These are phyloP conservation scores for Xylariaceae sp. DNA, from an alignment of 2,329 filamentous ascomycete genomes.

Conservation along the genomic window DNA sequence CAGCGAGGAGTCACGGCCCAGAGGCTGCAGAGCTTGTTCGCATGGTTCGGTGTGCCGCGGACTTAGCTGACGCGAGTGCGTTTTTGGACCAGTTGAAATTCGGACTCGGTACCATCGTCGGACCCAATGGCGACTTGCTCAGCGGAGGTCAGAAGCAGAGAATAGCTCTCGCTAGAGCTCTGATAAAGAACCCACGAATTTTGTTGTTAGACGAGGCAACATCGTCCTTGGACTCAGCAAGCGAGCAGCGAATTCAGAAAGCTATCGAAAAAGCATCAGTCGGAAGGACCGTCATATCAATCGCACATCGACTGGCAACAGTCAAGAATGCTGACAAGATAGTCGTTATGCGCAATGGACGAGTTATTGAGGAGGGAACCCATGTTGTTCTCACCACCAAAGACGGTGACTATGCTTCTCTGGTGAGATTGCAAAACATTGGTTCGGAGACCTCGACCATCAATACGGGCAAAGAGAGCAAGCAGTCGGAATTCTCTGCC, in stretches of 20 bases:
- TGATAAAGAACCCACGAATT: constrained; percentile 44
- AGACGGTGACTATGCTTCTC: constrained; percentile 29
- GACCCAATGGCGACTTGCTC: constrained; percentile 41
- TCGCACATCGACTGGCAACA: constrained; percentile 59
- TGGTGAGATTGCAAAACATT: constrained; percentile 31
- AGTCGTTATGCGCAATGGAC: constrained; percentile 58
- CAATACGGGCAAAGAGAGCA: constrained; percentile 26
- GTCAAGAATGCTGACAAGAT: constrained; percentile 62
- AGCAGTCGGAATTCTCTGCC: constrained; percentile 24
- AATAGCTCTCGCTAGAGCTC: constrained; percentile 43
- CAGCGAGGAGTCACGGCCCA: constrained; percentile 40
- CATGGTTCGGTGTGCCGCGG: constrained; percentile 46
- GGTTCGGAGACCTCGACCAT: constrained; percentile 33
- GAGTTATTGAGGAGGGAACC: constrained; percentile 57
- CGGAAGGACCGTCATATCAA: constrained; percentile 60
- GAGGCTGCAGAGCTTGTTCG: constrained; percentile 48
- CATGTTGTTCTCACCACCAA: constrained; percentile 53
- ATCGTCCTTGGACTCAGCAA: constrained; percentile 46
- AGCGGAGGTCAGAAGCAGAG: constrained; percentile 48
- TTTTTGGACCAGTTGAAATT: constrained; percentile 47
- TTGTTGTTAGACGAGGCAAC: constrained; percentile 50
- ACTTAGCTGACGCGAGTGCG: constrained; percentile 52
- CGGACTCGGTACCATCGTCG: constrained; percentile 41
- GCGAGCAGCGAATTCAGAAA: constrained; percentile 42
- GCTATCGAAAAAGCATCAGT: constrained; percentile 32